Conservation (phyloP, 2,329 filamentous ascomycete genomes). For the Penicillium frequentans region DNA sequence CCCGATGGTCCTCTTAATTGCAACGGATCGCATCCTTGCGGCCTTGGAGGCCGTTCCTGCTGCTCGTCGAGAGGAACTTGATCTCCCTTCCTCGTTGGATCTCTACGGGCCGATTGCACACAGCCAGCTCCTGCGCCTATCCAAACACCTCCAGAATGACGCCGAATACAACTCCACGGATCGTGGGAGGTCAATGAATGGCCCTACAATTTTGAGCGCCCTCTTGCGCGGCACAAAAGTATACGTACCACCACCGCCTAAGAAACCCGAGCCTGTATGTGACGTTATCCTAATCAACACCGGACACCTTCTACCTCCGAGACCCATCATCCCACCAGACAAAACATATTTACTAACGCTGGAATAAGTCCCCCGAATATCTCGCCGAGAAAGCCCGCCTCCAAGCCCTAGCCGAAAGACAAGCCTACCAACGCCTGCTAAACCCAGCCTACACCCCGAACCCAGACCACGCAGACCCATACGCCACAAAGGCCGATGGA, state of each 20-base stretch:
- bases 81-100: constrained; percentile 31
- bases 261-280: constrained; percentile 74
- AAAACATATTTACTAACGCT: background rate
- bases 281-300: background rate
- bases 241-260: constrained; percentile 76
- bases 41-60: constrained; percentile 39
- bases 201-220: constrained; percentile 58
- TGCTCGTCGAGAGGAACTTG: constrained; percentile 32
- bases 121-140: constrained; percentile 40
- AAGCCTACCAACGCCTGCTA: constrained; percentile 76
- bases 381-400: constrained; percentile 84
- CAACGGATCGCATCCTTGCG: constrained; percentile 40
- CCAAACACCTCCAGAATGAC: constrained; percentile 28
- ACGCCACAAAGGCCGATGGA: constrained; percentile 2
- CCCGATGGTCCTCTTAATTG: constrained; percentile 44
- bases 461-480: constrained; percentile 45
- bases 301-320: background rate
- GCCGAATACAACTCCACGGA: constrained; percentile 10
- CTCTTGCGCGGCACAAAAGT: constrained; percentile 71
- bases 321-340: background rate
- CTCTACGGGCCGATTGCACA: constrained; percentile 43
- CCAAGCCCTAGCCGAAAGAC: constrained; percentile 77
- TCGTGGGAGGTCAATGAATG: background rate
- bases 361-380: constrained; percentile 68
- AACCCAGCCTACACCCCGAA: constrained; percentile 57